Evolutionary conservation across 2,329 filamentous ascomycete genomes (phyloP), one percentile per base, ranked within the genome.

Genomic region (Cytospora schulzeri): DNA sequence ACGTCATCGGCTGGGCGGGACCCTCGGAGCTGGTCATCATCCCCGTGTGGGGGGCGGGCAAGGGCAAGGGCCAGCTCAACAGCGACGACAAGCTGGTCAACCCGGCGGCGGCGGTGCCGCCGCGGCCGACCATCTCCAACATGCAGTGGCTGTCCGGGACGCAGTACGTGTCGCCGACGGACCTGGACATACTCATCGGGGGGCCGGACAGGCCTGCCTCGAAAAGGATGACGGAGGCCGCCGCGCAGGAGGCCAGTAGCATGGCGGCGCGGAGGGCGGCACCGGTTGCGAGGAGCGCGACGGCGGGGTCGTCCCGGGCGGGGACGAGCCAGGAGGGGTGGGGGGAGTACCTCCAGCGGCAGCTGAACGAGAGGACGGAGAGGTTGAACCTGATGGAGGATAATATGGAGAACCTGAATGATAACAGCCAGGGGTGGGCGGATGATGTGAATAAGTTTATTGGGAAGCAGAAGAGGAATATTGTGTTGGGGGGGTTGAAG

Each of bases 101-200:
- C 73, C 88, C 91, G 0, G 83, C 91, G 64, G 84, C 91, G 0
- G 73, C 85, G 19, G 84, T 91, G 26, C 94, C 93, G 2, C 84
- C 92, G 15, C 87, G 95, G 2, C 95, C 95, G 1, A 97, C 93
- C 0, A 99, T 99, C 66, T 96, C 91, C 24, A 97, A 96, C 71
- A 78, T 99, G 45, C 93, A 98, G 77, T 99, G 95, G 95, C 92
- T 99, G 60, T 91, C 93, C 0, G 95, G 95, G 4, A 98, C 94
- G 1, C 94, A 97, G 76, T 91, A 96, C 71, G 85, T 99, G 54
- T 92, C 92, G 1, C 90, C 92, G 0, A 83, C 88, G 2, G 95
- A 99, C 71, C 87, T 99, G 72, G 95, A 98, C 72, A 78, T 97
- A 2, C 81, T 99, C 1, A 95, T 99, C 66, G 92, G 94, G 58